Percentiles rank a stretch among this genome's conserved stretches.
These are phyloP conservation scores for Azolla pinnata DNA, from an alignment of 75 land plant species.

Conservation along the genomic window DNA sequence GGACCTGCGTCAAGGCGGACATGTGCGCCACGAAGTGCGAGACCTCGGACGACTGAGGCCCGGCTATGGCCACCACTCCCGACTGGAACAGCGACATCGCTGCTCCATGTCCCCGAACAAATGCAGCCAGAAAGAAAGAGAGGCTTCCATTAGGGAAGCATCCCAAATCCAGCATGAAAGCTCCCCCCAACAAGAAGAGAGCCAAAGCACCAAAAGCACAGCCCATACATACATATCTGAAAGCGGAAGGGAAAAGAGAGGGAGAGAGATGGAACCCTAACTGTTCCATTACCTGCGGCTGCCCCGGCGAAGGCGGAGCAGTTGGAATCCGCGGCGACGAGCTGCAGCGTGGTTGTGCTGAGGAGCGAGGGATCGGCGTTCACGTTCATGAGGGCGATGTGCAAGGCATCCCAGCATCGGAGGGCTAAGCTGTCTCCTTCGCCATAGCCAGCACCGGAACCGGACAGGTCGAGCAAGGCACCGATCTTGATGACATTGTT, in stretches of 20 bases:
- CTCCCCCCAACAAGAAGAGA: too few species aligned
- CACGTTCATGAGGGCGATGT: conserved; percentile 24
- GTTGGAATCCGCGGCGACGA: conserved; percentile 24
- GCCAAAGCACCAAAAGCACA: not conserved
- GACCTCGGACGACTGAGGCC: conserved; percentile 37
- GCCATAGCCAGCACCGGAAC: too few species aligned
- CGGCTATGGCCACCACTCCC: conserved; percentile 36
- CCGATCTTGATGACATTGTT: too few species aligned
- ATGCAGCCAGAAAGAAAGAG: not conserved
- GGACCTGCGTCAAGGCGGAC: conserved; percentile 31
- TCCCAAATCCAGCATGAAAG: too few species aligned
- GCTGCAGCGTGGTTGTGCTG: conserved; percentile 14
- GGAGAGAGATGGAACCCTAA: too few species aligned
- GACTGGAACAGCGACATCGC: conserved; percentile 27
- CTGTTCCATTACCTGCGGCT: conserved; percentile 20
- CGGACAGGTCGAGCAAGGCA: too few species aligned
- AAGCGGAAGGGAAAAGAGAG: not conserved
- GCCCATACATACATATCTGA: not conserved
- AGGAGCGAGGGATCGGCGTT: conserved; percentile 24
- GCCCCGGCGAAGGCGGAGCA: conserved; percentile 37
- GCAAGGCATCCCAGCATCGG: conserved; percentile 23
- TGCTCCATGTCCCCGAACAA: conserved; percentile 2
- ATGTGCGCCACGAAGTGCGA: conserved; percentile 34
- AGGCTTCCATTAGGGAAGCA: too few species aligned
- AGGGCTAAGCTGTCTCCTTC: too few species aligned